These are phyloP conservation scores for Ambrosiella cleistominuta DNA, from an alignment of 2,329 filamentous ascomycete genomes.

Conservation along the genomic window DNA sequence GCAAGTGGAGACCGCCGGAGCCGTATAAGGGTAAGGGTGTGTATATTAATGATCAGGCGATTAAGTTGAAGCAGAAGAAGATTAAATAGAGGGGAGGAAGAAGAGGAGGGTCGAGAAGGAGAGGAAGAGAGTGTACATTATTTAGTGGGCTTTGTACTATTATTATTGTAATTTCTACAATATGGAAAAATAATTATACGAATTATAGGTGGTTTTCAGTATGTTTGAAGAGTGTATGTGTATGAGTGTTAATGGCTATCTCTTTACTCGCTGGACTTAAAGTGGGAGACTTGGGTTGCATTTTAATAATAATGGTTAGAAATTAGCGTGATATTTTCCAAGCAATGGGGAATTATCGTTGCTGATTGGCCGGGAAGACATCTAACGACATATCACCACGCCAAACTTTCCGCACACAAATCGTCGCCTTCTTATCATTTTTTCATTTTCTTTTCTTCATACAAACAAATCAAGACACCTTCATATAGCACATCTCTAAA, in stretches of 20 bases:
- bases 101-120: not conserved
- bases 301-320: too few species aligned
- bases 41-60: slow-evolving; percentile 93
- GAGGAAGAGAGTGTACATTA: not conserved
- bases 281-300: too few species aligned
- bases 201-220: too few species aligned
- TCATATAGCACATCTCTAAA: not conserved
- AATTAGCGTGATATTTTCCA: too few species aligned
- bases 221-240: too few species aligned
- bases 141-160: slow-evolving; percentile 19
- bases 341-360: too few species aligned
- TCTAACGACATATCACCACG: too few species aligned
- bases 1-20: slow-evolving; percentile 78
- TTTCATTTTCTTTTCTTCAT: not conserved
- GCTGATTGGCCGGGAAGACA: too few species aligned
- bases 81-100: slow-evolving; percentile 49
- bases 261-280: too few species aligned
- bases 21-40: slow-evolving; percentile 99
- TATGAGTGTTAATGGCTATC: too few species aligned
- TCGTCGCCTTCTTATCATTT: not conserved
- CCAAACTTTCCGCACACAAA: too few species aligned
- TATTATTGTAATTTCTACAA: not conserved
- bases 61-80: slow-evolving; percentile 96
- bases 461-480: not conserved
- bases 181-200: too few species aligned